These are phyloP conservation scores for Coemansia sp. DNA, from an alignment of 192 early-diverging fungal species.

Conservation along the genomic window DNA sequence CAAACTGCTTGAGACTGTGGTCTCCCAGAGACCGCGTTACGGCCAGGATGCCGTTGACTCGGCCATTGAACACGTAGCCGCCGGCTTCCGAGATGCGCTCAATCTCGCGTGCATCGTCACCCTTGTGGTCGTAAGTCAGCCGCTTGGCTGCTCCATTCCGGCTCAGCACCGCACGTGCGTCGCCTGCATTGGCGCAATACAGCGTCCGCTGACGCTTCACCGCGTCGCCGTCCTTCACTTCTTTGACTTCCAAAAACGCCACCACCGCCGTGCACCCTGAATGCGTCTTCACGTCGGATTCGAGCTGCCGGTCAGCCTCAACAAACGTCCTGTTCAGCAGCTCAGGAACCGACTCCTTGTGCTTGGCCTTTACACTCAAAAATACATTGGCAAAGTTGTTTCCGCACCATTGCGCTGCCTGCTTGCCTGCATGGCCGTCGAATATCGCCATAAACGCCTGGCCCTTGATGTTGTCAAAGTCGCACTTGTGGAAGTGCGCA, in stretches of 20 bases:
- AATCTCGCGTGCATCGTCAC: slow-evolving; percentile 84
- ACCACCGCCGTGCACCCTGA: slow-evolving; percentile 93
- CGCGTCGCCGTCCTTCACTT: slow-evolving; percentile 11
- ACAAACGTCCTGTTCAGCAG: slow-evolving; percentile 82
- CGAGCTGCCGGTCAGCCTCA: slow-evolving; percentile 75
- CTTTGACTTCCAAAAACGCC: slow-evolving; percentile 60
- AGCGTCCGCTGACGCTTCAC: slow-evolving; percentile 46
- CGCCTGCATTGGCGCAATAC: slow-evolving; percentile 95
- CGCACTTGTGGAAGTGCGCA: slow-evolving; percentile 80
- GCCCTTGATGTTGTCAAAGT: slow-evolving; percentile 76
- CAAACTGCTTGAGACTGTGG: slow-evolving; percentile 92
- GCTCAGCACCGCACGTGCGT: slow-evolving; percentile 92
- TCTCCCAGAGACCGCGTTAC: slow-evolving; percentile 96
- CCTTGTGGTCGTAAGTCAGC: slow-evolving; percentile 98
- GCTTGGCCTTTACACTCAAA: slow-evolving; percentile 57
- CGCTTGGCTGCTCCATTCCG: slow-evolving; percentile 78
- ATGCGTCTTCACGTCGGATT: slow-evolving; percentile 70
- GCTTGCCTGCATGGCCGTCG: slow-evolving; percentile 95
- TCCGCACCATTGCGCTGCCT: slow-evolving; percentile 95
- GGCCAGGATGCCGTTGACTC: slow-evolving; percentile 93
- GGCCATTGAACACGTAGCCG: slow-evolving; percentile 96
- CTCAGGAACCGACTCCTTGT: slow-evolving; percentile 68
- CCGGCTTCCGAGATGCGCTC: slow-evolving; percentile 89
- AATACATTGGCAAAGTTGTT: slow-evolving; percentile 78
- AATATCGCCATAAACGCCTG: slow-evolving; percentile 93